Conservation (phyloP, 2,329 filamentous ascomycete species). For the Colletotrichum karsti region DNA sequence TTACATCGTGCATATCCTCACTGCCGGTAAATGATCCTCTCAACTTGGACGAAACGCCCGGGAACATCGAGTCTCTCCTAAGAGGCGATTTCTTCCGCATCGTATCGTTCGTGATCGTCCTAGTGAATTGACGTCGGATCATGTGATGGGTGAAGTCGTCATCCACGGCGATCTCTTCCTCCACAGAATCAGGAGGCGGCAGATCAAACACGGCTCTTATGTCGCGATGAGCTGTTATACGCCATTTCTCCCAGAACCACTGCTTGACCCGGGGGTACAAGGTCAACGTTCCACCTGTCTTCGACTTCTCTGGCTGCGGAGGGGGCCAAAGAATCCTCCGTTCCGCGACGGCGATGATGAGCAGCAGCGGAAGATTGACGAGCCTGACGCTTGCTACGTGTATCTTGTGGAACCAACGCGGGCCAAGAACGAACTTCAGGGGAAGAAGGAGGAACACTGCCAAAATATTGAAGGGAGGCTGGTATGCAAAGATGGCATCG, state of each 20-base stretch:
- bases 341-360: slow-evolving; percentile 76
- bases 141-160: slow-evolving; percentile 67
- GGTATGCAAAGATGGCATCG: slow-evolving; percentile 84
- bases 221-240: slow-evolving; percentile 76
- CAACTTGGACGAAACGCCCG: slow-evolving; percentile 59
- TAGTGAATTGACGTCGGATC: slow-evolving; percentile 64
- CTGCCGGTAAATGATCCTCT: slow-evolving; percentile 56
- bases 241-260: slow-evolving; percentile 73
- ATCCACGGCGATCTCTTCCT: slow-evolving; percentile 65
- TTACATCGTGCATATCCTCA: slow-evolving; percentile 54
- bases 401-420: slow-evolving; percentile 90
- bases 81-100: slow-evolving; percentile 41
- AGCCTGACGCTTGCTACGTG: slow-evolving; percentile 80
- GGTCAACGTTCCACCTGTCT: slow-evolving; percentile 31
- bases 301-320: slow-evolving; percentile 23
- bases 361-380: slow-evolving; percentile 78
- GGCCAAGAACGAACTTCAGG: slow-evolving; percentile 79
- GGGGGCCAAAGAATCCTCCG: slow-evolving; percentile 71
- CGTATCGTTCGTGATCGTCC: slow-evolving; percentile 51
- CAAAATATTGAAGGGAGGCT: slow-evolving; percentile 84
- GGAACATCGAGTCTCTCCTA: slow-evolving; percentile 66
- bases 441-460: slow-evolving; percentile 79
- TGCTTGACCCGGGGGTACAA: slow-evolving; percentile 39
- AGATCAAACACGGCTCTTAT: slow-evolving; percentile 78
- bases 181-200: slow-evolving; percentile 69